A percentile compares a stretch with the other conserved stretches of the same genome.
These are phyloP conservation scores for Alternaria dauci DNA, from an alignment of 2,329 filamentous ascomycete species.

Conservation along the genomic window DNA sequence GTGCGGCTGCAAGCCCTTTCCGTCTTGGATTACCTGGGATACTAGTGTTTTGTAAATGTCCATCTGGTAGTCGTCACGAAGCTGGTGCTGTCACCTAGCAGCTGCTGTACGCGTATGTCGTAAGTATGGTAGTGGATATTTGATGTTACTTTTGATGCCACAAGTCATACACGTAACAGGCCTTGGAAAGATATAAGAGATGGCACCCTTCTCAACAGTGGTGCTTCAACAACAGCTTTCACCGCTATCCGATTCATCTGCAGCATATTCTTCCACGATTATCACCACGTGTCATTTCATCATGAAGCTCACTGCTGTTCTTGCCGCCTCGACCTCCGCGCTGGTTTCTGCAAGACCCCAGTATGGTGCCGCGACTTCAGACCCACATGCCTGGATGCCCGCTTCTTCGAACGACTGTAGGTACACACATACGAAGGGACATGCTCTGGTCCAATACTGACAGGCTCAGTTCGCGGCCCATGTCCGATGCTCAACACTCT, in stretches of 20 bases:
- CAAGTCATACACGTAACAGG: not conserved
- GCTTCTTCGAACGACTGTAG: constrained; percentile 27
- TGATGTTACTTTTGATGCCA: not conserved
- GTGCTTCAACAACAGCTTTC: not conserved
- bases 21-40: not conserved
- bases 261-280: not conserved
- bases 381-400: constrained; percentile 31
- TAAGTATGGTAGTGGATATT: not conserved
- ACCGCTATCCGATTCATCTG: not conserved
- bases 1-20: not conserved
- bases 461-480: constrained; percentile 33
- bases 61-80: not conserved
- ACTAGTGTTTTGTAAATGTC: not conserved
- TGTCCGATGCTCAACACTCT: constrained; percentile 49
- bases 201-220: not conserved
- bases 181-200: not conserved
- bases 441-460: not conserved
- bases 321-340: constrained; percentile 4
- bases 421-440: not conserved
- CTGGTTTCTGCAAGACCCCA: constrained; percentile 18
- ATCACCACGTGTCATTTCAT: not conserved
- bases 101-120: not conserved
- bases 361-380: not conserved
- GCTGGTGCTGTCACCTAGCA: not conserved
- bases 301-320: constrained; percentile 7